These are phyloP conservation scores for Kurtzmaniella quercitrusa DNA, from an alignment of 1,139 yeast genomes.

Conservation along the genomic window DNA sequence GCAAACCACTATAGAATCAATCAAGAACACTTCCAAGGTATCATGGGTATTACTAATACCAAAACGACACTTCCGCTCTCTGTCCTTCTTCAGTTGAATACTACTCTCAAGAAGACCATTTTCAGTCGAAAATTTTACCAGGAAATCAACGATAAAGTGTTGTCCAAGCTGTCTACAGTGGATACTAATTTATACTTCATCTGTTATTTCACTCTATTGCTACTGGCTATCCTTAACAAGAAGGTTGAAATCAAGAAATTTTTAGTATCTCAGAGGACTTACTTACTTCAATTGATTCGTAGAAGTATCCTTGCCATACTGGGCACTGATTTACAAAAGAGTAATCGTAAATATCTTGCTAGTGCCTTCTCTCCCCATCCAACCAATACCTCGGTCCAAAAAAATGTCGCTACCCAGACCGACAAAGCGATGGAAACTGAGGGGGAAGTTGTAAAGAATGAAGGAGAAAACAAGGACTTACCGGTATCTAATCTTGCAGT, in stretches of 20 bases:
- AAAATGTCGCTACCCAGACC: slow-evolving; percentile 1
- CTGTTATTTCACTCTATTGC: slow-evolving; percentile 39
- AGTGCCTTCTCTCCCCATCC: not conserved
- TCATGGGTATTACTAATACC: not conserved
- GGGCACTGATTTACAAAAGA: slow-evolving; percentile 15
- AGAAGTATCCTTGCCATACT: slow-evolving; percentile 8
- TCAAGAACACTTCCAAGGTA: not conserved
- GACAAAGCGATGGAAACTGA: slow-evolving; percentile 5
- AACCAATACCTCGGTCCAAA: no score
- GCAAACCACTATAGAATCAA: not conserved
- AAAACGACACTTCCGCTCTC: slow-evolving; percentile 13
- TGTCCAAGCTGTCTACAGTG: slow-evolving; percentile 31
- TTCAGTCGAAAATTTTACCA: slow-evolving; percentile 38
- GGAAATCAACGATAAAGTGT: slow-evolving; percentile 39
- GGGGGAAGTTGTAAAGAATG: slow-evolving; percentile 4
- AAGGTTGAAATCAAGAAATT: slow-evolving; percentile 29
- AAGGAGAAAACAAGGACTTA: slow-evolving; percentile 3
- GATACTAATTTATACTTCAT: slow-evolving; percentile 41
- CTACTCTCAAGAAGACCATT: slow-evolving; percentile 20
- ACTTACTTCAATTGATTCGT: slow-evolving; percentile 17
- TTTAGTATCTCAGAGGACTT: slow-evolving; percentile 24
- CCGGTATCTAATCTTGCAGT: slow-evolving; percentile 27
- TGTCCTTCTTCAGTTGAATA: slow-evolving; percentile 18
- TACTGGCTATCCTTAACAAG: slow-evolving; percentile 39
- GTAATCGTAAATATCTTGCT: slow-evolving; percentile 13